A percentile compares a stretch with the other conserved stretches of the same genome.
Evolutionary conservation across 2,329 filamentous ascomycete genomes (phyloP).

Genomic region (Sporothrix dimorphospora): DNA sequence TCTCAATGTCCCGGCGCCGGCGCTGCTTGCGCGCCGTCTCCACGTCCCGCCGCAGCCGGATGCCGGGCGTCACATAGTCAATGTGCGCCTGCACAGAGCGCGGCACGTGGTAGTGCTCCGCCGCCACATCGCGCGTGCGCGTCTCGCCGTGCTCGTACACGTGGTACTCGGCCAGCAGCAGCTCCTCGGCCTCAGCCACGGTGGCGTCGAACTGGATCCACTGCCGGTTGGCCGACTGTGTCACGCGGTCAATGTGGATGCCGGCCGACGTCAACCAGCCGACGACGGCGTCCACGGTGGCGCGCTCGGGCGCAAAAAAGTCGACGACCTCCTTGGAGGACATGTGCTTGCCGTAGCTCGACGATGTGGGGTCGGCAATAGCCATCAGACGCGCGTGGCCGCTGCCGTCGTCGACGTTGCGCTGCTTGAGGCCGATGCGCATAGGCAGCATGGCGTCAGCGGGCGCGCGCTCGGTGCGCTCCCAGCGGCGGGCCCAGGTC

Average conservation of each 20-base stretch:
- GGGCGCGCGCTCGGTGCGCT: constrained; percentile 36
- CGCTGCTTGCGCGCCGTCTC: constrained; percentile 21
- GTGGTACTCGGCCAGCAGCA: constrained; percentile 37
- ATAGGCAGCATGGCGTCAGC: constrained; percentile 35
- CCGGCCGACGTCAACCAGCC: constrained; percentile 42
- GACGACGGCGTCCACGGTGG: constrained; percentile 41
- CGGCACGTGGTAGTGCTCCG: constrained; percentile 49
- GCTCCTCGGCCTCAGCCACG: constrained; percentile 36
- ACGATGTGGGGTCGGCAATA: constrained; percentile 38
- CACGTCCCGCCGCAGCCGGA: constrained; percentile 48
- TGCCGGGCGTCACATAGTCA: constrained; percentile 60
- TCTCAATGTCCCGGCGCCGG: background rate
- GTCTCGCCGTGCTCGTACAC: constrained; percentile 35
- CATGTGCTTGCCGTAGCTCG: constrained; percentile 46
- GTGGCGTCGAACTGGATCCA: constrained; percentile 39
- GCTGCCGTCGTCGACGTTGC: constrained; percentile 37
- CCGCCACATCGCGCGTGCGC: constrained; percentile 35
- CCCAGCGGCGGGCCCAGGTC: constrained; percentile 37
- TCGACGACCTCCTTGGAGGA: constrained; percentile 43
- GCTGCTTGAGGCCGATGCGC: constrained; percentile 36
- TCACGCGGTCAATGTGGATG: constrained; percentile 36
- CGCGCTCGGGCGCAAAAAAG: constrained; percentile 43
- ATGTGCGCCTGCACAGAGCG: constrained; percentile 51
- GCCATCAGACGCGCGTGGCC: constrained; percentile 40
- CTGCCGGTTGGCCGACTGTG: constrained; percentile 35